phyloP scores from a whole-genome alignment of 2,329 filamentous ascomycete genomes.

The Scedosporium minutisporum region DNA sequence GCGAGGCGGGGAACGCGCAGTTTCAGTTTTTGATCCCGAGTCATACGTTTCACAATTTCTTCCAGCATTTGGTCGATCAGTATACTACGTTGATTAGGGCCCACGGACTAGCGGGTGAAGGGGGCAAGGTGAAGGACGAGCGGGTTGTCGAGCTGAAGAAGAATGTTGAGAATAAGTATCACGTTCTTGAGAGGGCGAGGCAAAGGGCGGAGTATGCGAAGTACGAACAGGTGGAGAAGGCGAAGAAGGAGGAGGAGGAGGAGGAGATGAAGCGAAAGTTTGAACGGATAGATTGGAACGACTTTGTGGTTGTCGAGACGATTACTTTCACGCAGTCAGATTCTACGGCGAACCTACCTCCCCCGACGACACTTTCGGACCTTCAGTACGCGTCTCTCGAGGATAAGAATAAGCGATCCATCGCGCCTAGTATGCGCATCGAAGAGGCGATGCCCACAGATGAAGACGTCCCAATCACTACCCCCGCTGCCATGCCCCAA shows the following conservation, averaged over 20 bases:
- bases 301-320: constrained; percentile 92
- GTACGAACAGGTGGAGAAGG: constrained; percentile 74
- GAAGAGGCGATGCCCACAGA: constrained; percentile 91
- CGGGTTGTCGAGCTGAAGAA: constrained; percentile 62
- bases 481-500: constrained; percentile 16
- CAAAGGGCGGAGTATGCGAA: constrained; percentile 81
- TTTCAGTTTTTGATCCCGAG: constrained; percentile 94
- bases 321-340: constrained; percentile 86
- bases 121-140: constrained; percentile 60
- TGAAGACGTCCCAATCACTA: constrained; percentile 28
- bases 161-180: constrained; percentile 70
- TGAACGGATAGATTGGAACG: constrained; percentile 93
- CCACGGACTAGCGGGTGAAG: constrained; percentile 55
- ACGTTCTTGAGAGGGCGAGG: constrained; percentile 70
- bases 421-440: constrained; percentile 72
- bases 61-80: constrained; percentile 84
- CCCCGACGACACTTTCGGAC: constrained; percentile 81
- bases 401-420: constrained; percentile 84
- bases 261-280: constrained; percentile 69
- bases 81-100: constrained; percentile 71
- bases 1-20: constrained; percentile 82
- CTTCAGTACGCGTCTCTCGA: constrained; percentile 90
- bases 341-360: constrained; percentile 75
- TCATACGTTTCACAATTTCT: constrained; percentile 94
- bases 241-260: constrained; percentile 78